These are phyloP conservation scores for Starmerella etchellsii DNA, from an alignment of 805 yeast genomes.

Conservation along the genomic window DNA sequence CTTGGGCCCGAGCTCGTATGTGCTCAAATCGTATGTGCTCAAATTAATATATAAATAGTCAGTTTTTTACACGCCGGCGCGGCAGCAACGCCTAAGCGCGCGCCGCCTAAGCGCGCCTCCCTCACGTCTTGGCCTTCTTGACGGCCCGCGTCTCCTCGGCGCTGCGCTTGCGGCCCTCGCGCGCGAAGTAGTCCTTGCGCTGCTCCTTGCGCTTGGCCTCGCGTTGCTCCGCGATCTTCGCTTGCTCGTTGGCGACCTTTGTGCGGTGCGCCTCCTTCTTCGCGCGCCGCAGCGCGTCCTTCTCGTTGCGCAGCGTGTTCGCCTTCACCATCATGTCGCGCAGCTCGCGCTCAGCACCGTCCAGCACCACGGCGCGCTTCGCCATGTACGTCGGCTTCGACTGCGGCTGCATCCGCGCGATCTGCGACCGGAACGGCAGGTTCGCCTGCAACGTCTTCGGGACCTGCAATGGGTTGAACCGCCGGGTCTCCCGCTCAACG, in stretches of 20 bases:
- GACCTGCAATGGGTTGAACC: constrained; percentile 76
- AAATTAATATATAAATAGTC: background rate
- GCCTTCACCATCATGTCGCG: constrained; percentile 79
- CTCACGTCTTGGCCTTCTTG: constrained; percentile 9
- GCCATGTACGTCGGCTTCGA: constrained; percentile 60
- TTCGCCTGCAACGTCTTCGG: constrained; percentile 65
- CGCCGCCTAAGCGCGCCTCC: too few relatives aligned
- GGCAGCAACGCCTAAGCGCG: too few relatives aligned
- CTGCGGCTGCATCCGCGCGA: constrained; percentile 78
- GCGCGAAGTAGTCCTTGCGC: constrained; percentile 72
- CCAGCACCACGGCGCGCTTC: constrained; percentile 87
- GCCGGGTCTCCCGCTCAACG: constrained; percentile 72
- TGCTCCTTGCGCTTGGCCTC: constrained; percentile 67
- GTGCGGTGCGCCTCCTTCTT: constrained; percentile 67
- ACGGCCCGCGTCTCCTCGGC: constrained; percentile 16
- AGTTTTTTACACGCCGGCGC: too few relatives aligned
- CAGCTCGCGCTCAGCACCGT: constrained; percentile 88
- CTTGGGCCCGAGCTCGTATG: too few relatives aligned
- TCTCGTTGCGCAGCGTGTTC: constrained; percentile 70
- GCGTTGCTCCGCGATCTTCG: constrained; percentile 58
- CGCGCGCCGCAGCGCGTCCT: constrained; percentile 60
- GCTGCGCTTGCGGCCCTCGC: constrained; percentile 19
- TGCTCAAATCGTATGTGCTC: too few relatives aligned
- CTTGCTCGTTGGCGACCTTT: constrained; percentile 60
- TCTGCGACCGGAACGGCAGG: constrained; percentile 86